Evolutionary conservation across 805 yeast genomes (phyloP), one percentile per base, ranked within the genome.

Genomic region (Candida easanensis): DNA sequence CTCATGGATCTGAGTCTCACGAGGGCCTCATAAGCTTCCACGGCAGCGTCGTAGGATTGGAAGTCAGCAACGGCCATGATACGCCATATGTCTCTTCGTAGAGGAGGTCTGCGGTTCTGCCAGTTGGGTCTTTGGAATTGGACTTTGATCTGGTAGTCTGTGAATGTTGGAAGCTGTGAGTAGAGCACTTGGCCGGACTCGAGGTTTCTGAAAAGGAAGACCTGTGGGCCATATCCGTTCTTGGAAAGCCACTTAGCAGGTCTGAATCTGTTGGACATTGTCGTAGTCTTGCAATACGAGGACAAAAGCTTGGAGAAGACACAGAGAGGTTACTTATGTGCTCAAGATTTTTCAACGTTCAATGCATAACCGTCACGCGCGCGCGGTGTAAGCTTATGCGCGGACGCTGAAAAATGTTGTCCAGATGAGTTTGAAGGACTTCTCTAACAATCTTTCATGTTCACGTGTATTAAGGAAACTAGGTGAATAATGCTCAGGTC

Each of bases 131-230:
- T 74, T 49, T 74, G 75, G 62, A 85, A 88, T 68, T 84, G 93
- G 52, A 66, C 74, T 49, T 75, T 77, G 46, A 63, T 52, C 46
- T 54, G 63, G 42, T 57, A 58, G 22, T 54, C 66, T 49, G 75
- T 41, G 68, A 82, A 72, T 46, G 71, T 73, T 31, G 96, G 93
- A 11, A 85, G 76, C 65, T 90, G 97, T 5, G 96, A 82, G 63
- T 88, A 90, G 10, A 88, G 65, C 16, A 89, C 95, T 69, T 90
- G 97, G 5, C 97, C 97, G 32, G 84, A 74, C 66, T 88, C 93
- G 38, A 88, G 65, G 69, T 90, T 89, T 61, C 93, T 79, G 71
- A 86, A 91, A 33, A 88, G 65, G 59, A 75, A 87, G 11, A 90
- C 84, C 58, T 84, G 90, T 9, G 97, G 96, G 3, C 88, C 95